Evolutionary conservation across 2,329 filamentous ascomycete genomes (phyloP).

Genomic region (Calonectria ilicicola): DNA sequence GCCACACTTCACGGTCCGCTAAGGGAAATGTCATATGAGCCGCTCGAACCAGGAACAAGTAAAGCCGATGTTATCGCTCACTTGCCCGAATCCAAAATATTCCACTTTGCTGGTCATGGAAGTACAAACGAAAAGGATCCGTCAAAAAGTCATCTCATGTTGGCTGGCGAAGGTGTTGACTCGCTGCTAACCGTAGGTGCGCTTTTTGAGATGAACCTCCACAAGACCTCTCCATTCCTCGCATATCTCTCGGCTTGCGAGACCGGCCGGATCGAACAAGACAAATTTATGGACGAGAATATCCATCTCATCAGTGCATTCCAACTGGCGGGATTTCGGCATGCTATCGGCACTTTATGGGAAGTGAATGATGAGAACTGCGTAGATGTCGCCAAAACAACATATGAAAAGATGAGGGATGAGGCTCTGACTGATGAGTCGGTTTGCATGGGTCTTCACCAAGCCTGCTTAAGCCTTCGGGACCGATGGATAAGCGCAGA

Average conservation of each 20-base stretch:
- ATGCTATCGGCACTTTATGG: neutral
- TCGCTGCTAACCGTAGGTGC: neutral
- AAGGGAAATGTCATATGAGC: neutral
- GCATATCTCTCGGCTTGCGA: neutral
- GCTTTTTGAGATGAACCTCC: neutral
- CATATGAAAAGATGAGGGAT: neutral
- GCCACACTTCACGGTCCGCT: neutral
- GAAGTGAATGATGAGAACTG: neutral
- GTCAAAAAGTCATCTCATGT: neutral
- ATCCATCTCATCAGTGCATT: neutral
- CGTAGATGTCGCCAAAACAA: neutral
- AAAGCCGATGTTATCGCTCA: neutral
- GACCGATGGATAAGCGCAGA: neutral
- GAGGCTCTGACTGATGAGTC: neutral
- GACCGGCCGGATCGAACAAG: neutral
- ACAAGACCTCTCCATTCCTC: neutral
- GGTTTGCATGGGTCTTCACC: neutral
- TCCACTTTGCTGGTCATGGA: neutral
- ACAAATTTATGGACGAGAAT: neutral
- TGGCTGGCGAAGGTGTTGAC: neutral
- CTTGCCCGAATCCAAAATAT: neutral
- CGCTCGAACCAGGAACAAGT: neutral
- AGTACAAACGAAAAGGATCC: neutral
- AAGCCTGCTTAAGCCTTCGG: neutral
- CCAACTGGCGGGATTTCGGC: neutral